Conservation (phyloP, 495 filamentous ascomycete species). For the Tuber brumale region DNA sequence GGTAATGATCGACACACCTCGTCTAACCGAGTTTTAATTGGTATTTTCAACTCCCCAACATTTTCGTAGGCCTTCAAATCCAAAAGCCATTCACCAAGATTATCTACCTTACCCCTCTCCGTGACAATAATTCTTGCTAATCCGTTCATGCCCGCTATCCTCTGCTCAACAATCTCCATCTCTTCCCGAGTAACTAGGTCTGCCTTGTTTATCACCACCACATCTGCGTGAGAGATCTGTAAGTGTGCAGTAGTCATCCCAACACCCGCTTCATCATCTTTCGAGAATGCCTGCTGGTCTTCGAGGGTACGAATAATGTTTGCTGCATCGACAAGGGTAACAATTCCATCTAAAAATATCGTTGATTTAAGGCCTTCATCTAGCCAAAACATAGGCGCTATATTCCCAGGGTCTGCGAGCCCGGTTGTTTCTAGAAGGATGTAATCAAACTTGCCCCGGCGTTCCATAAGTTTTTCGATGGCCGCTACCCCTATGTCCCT, state of each 20-base stretch:
- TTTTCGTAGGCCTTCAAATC: slow-evolving; percentile 91
- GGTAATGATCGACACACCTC: slow-evolving; percentile 51
- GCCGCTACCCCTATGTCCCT: slow-evolving; percentile 88
- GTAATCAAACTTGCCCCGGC: slow-evolving; percentile 90
- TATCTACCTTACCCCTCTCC: slow-evolving; percentile 65
- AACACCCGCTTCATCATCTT: slow-evolving; percentile 53
- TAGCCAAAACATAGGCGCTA: slow-evolving; percentile 95
- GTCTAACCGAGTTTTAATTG: slow-evolving; percentile 73
- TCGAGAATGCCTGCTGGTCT: slow-evolving; percentile 58
- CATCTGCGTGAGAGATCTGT: slow-evolving; percentile 96
- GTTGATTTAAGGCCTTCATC: slow-evolving; percentile 89
- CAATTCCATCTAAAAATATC: slow-evolving; percentile 93
- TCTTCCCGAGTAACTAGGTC: slow-evolving; percentile 71
- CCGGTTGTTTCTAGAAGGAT: slow-evolving; percentile 96
- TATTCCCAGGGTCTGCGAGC: slow-evolving; percentile 88
- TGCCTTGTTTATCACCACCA: slow-evolving; percentile 88
- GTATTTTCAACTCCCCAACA: slow-evolving; percentile 61
- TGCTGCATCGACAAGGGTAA: slow-evolving; percentile 91
- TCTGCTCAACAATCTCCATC: slow-evolving; percentile 56
- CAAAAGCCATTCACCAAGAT: slow-evolving; percentile 74
- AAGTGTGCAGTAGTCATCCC: slow-evolving; percentile 84
- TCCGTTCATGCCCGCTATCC: slow-evolving; percentile 78
- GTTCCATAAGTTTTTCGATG: slow-evolving; percentile 93
- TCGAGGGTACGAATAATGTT: slow-evolving; percentile 78
- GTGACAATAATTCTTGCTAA: slow-evolving; percentile 80